Conservation (phyloP, 768 basidiomycete genomes). For the Leccinum boreale region DNA sequence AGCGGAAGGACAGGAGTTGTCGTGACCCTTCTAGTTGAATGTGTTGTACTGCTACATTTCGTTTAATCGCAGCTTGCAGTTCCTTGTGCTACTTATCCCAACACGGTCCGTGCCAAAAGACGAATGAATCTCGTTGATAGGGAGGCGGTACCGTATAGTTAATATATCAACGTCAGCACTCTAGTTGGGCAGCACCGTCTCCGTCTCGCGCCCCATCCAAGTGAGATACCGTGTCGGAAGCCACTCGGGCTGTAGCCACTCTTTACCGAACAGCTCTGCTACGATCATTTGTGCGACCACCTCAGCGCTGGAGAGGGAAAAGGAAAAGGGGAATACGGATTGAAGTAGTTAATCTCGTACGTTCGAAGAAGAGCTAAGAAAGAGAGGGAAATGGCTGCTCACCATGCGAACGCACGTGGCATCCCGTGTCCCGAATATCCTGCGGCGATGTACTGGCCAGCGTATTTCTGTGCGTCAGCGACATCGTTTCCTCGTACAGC, state of each 20-base stretch:
- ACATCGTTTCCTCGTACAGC: conserved; percentile 10
- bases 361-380: not conserved
- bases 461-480: conserved; percentile 21
- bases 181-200: not conserved
- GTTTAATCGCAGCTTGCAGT: not conserved
- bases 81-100: not conserved
- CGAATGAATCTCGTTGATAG: not conserved
- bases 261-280: conserved; percentile 40
- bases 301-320: conserved; percentile 47
- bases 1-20: not conserved
- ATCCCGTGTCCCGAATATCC: conserved; percentile 81
- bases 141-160: not conserved
- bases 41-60: not conserved
- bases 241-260: conserved; percentile 59
- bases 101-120: not conserved
- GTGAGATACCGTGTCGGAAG: conserved; percentile 56
- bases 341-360: not conserved
- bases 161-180: not conserved
- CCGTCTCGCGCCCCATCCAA: conserved; percentile 11
- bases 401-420: conserved; percentile 72
- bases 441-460: conserved; percentile 68
- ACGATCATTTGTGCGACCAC: conserved; percentile 56
- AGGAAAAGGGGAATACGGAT: not conserved
- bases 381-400: not conserved
- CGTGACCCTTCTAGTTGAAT: not conserved